These are phyloP conservation scores for Clarireedia homoeocarpa DNA, from an alignment of 2,329 filamentous ascomycete species.

Conservation along the genomic window DNA sequence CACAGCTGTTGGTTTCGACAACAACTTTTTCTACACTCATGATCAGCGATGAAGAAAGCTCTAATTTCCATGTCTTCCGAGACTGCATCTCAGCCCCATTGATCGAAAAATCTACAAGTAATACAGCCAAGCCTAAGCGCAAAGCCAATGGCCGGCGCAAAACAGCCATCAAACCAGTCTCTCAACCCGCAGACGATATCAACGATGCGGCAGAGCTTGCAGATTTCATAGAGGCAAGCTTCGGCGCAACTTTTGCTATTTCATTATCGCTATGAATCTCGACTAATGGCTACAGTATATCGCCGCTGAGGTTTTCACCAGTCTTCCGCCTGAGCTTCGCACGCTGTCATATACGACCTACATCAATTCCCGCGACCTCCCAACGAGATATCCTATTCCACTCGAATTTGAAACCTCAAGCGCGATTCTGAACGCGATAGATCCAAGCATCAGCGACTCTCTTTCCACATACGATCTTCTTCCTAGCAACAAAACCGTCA, in stretches of 20 bases:
- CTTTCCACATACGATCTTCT: constrained; percentile 58
- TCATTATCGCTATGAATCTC: not conserved
- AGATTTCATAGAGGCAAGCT: constrained; percentile 54
- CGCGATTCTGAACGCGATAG: constrained; percentile 43
- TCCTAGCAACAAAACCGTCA: constrained; percentile 36
- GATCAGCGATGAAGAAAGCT: constrained; percentile 29
- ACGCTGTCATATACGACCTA: constrained; percentile 52
- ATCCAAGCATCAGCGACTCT: constrained; percentile 55
- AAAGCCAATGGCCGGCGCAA: constrained; percentile 29
- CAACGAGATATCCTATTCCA: constrained; percentile 48
- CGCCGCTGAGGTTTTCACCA: constrained; percentile 58
- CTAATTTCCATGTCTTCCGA: constrained; percentile 62
- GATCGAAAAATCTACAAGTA: constrained; percentile 48
- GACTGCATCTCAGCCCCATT: constrained; percentile 66
- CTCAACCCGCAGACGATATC: constrained; percentile 1
- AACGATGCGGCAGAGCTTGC: constrained; percentile 52
- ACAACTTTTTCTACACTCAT: not conserved
- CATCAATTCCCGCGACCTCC: constrained; percentile 41
- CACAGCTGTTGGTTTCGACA: not conserved
- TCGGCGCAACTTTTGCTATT: not conserved
- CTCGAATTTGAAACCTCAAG: constrained; percentile 34
- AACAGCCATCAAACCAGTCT: constrained; percentile 18
- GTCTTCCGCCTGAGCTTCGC: constrained; percentile 53
- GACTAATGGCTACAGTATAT: constrained; percentile 50
- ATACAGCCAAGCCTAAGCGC: constrained; percentile 35